Percentiles rank a stretch among this genome's conserved stretches.
These are phyloP conservation scores for Tuber aestivum DNA, from an alignment of 495 filamentous ascomycete genomes.

Conservation along the genomic window DNA sequence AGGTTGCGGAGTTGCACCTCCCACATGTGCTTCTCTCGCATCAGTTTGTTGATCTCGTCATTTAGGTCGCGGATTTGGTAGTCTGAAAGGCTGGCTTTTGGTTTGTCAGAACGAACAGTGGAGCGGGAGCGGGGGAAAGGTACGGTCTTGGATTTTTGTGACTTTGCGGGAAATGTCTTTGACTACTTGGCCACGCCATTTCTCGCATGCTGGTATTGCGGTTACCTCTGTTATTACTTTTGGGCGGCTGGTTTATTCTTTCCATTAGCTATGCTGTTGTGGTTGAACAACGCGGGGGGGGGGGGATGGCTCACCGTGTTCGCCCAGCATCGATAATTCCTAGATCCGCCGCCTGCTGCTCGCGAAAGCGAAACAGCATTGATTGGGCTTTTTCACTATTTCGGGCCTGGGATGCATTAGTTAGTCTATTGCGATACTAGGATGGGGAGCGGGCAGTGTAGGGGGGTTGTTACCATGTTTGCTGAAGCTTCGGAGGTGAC, in stretches of 20 bases:
- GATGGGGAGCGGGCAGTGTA: background rate
- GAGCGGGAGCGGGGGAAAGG: background rate
- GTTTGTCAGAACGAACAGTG: background rate
- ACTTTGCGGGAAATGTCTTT: conserved; percentile 97
- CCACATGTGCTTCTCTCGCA: conserved; percentile 98
- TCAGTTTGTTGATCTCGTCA: conserved; percentile 98
- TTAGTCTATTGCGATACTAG: background rate
- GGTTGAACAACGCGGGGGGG: background rate
- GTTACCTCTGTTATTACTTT: conserved; percentile 78
- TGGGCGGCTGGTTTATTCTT: conserved; percentile 52
- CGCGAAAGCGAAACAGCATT: conserved; percentile 99
- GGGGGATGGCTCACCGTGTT: conserved; percentile 49
- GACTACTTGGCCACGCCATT: conserved; percentile 96
- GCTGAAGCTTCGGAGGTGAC: background rate
- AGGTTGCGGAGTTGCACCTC: conserved; percentile 90
- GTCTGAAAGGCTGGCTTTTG: conserved; percentile 63
- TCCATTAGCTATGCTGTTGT: conserved; percentile 4
- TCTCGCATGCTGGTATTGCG: conserved; percentile 81
- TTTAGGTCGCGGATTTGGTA: conserved; percentile 97
- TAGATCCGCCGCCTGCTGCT: conserved; percentile 89
- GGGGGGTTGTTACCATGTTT: background rate
- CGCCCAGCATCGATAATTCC: conserved; percentile 94
- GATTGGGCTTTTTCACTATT: conserved; percentile 99
- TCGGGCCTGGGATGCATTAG: conserved; percentile 21
- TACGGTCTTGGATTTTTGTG: conserved; percentile 79